Evolutionary conservation across 2,329 filamentous ascomycete species (phyloP), one percentile per base, ranked within the genome.

Genomic region (Penicillium vulpinum): DNA sequence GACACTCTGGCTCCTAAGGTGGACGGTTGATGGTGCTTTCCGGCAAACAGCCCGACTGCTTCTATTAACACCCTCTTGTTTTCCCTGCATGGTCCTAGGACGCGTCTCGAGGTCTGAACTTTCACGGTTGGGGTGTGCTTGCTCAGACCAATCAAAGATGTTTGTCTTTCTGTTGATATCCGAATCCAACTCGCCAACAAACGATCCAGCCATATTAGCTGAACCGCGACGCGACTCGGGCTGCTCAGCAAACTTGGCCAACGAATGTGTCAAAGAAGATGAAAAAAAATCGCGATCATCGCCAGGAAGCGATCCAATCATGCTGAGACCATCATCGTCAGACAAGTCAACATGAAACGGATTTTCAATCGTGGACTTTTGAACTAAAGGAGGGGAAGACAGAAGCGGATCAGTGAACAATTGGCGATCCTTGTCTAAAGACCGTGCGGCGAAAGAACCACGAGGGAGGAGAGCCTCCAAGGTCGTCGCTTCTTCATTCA

Each of bases 111-210:
- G 78, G 56, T 79, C 77, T 60, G 79, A 78, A 41, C 77, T 72
- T 61, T 82, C 83, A 63, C 80, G 81, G 55, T 84, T 82, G 57
- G 77, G 73, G 33, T 77, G 78, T 51, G 83, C 76, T 59, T 83
- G 80, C 71, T 88, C 85, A 29, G 85, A 86, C 83, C 83, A 87
- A 68, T 88, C 85, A 67, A 87, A 88, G 15, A 87, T 80, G 67
- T 77, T 85, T 67, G 80, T 80, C 66, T 78, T 81, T 44, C 73
- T 74, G 57, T 75, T 81, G 74, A 44, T 13, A 33, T 44, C 26
- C 3, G 61, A 67, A 58, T 65, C 73, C 62, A 35, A 74, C 71
- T 48, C 67, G 61, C 67, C 60, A 8, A 54, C 35, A 9, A 51
- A 48, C 3, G 56, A 59, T 18, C 39, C 47, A 2, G 57, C 15